Base-by-base conservation (phyloP, 1,284 basidiomycete species). In the Chiua sp. region DNA sequence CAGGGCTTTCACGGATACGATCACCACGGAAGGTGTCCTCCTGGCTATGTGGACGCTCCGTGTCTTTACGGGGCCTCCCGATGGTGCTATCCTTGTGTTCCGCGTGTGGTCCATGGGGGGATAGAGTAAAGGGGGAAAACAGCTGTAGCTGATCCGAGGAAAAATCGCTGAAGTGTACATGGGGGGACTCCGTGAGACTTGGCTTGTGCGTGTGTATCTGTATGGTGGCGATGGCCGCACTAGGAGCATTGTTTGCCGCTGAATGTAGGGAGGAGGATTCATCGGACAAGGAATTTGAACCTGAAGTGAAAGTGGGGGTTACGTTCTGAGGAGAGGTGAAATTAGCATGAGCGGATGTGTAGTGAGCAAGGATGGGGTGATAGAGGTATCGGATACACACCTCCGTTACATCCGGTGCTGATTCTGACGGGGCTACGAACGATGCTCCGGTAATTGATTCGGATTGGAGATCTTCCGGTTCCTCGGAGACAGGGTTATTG, bases 401-500 rank as follows among this genome's bases (percentile, higher is more conserved):
- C 61, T 72, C 73, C 0, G 57, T 47, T 32, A 55, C 15, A 22
- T 73, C 59, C 13, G 44, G 55, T 16, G 50, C 47, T 46, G 42
- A 60, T 12, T 59, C 57, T 55, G 57, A 53, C 46, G 56, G 50
- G 15, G 47, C 18, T 37, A 59, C 51, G 13, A 48, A 46, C 18
- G 47, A 46, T 32, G n/a, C 20, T 30, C 8, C 46, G 39, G 47
- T n/a, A 12, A 56, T 47, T 49, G 48, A 50, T 57, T 62, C 55
- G 42, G 28, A 42, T 18, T 53, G 32, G 13, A 39, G 7, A 46
- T 71, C 81, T 65, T 86, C 85, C 16, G 81, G 79, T 53, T 79
- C 84, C 66, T 86, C 85, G 28, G 75, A 72, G 30, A 87, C 69
- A 1, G 82, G 71, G 63, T 85, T 83, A 54, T 79, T 85, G 70